These are phyloP conservation scores for Pleurotus ostreatus DNA, from an alignment of 768 basidiomycete genomes.

Conservation along the genomic window DNA sequence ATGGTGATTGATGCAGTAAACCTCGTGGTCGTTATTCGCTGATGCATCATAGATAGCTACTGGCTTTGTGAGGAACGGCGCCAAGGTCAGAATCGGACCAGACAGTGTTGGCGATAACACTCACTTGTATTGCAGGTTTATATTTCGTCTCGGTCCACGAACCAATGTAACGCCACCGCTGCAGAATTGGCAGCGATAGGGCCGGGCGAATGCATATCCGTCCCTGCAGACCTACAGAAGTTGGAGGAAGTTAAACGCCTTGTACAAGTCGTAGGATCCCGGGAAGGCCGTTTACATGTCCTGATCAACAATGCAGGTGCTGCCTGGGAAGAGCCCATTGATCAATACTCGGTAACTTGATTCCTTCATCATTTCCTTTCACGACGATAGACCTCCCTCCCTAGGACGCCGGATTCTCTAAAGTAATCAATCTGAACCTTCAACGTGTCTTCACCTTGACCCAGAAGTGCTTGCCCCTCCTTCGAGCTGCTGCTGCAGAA, in stretches of 20 bases:
- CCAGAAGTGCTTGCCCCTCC: constrained; percentile 55
- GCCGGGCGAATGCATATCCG: constrained; percentile 47
- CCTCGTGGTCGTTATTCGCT: background rate
- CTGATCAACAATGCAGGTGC: constrained; percentile 66
- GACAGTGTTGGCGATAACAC: background rate
- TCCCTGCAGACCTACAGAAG: constrained; percentile 53
- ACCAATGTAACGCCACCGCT: constrained; percentile 49
- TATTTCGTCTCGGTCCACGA: constrained; percentile 54
- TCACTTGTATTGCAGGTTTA: constrained; percentile 38
- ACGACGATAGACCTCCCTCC: background rate
- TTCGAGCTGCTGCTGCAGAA: constrained; percentile 40
- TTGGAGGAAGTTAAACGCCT: constrained; percentile 50
- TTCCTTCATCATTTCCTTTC: too few species aligned
- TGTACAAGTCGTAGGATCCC: constrained; percentile 42
- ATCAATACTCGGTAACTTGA: constrained; percentile 38
- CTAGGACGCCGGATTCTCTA: constrained; percentile 55
- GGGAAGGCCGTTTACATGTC: constrained; percentile 52
- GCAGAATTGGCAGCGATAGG: constrained; percentile 48
- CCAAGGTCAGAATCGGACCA: constrained; percentile 19
- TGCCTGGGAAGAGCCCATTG: constrained; percentile 46
- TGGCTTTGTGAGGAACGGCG: constrained; percentile 60
- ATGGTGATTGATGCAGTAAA: constrained; percentile 35
- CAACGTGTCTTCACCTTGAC: constrained; percentile 63
- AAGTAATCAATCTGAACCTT: constrained; percentile 58
- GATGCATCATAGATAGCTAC: constrained; percentile 47